Evolutionary conservation across 352 stramenopile species (phyloP).

Genomic region (Aphanomyces invadans): DNA sequence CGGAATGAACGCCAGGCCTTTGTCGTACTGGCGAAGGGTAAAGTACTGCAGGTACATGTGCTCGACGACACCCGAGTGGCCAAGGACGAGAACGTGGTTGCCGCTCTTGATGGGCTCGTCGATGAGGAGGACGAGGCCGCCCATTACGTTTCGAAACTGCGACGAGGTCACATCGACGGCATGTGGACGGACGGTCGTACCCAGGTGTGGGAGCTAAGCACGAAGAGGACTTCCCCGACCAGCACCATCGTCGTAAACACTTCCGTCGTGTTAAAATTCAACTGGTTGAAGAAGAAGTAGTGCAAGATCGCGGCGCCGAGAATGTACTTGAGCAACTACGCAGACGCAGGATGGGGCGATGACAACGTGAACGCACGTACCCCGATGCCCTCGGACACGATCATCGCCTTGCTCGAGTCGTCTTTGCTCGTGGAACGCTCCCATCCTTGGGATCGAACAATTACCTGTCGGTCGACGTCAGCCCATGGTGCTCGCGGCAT

Average conservation of each 20-base stretch:
- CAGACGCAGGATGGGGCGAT: background rate
- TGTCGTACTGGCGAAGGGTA: slow-evolving; percentile 73
- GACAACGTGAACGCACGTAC: slow-evolving; percentile 28
- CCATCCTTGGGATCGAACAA: slow-evolving; percentile 77
- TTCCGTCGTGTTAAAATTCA: slow-evolving; percentile 73
- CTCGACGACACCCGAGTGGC: slow-evolving; percentile 74
- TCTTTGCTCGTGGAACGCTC: slow-evolving; percentile 68
- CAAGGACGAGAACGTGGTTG: slow-evolving; percentile 58
- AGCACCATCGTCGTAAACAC: slow-evolving; percentile 72
- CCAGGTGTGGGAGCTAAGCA: slow-evolving; percentile 76
- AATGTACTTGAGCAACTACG: slow-evolving; percentile 70
- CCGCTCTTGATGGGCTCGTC: slow-evolving; percentile 80
- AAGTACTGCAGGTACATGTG: slow-evolving; percentile 76
- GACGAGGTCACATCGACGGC: slow-evolving; percentile 20
- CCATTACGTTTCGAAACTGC: slow-evolving; percentile 83
- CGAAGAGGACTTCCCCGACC: slow-evolving; percentile 68
- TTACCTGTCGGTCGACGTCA: slow-evolving; percentile 33
- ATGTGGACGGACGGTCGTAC: slow-evolving; percentile 31
- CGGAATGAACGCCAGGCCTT: slow-evolving; percentile 69
- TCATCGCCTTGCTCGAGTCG: slow-evolving; percentile 80
- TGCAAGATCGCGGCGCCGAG: slow-evolving; percentile 75
- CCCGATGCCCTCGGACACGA: slow-evolving; percentile 77
- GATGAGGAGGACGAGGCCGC: slow-evolving; percentile 65
- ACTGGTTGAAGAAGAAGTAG: slow-evolving; percentile 78
- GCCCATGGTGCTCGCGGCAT: background rate